Base-by-base conservation (phyloP, 495 filamentous ascomycete species). In the Hypoxylon subgilvum region DNA sequence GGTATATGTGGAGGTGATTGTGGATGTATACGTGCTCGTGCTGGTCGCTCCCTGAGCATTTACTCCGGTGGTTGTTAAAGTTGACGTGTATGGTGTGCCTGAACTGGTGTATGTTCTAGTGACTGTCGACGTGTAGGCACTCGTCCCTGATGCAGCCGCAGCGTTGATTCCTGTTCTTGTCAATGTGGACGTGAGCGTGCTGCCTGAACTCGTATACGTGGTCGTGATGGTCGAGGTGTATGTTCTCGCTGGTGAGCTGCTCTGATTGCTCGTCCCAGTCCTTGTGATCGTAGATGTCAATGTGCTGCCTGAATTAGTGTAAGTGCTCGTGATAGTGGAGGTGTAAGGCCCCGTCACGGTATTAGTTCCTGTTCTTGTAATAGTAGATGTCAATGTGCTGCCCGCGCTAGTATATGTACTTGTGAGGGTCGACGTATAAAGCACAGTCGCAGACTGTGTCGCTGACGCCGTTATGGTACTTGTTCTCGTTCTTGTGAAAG, bases 11-110 rank as follows among this genome's bases (percentile, higher is more conserved):
- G 8, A 39, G 1, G 57, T 57, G 3, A 52, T 9, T 2, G 56
- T 65, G 6, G 62, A 52, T 6, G 52, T 57, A 9, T 30, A 43
- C 2, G 57, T 61, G 0, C 41, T 51, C n/a, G 56, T n/a, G 40
- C n/a, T n/a, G n/a, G n/a, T 47, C 13, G 19, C n/a, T 0, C n/a
- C n/a, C n/a, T n/a, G n/a, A n/a, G 57, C 36, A 22, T 3, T 32
- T 4, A 16, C 49, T 6, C 39, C 30, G 13, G 64, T 50, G 1
- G 19, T 39, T 25, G 64, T 67, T 8, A 44, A 52, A 30, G 53
- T 63, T 4, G 47, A 53, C 2, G 54, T 64, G 6, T 25, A 1
- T 27, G 43, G 48, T 18, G 32, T 49, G 6, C 34, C 56, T 7
- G 21, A 48, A 8, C 36, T 57, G 0, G 59, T 55, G 25, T 38